phyloP scores from a whole-genome alignment of 345 rosid genomes.

The Eutrema japonicum region DNA sequence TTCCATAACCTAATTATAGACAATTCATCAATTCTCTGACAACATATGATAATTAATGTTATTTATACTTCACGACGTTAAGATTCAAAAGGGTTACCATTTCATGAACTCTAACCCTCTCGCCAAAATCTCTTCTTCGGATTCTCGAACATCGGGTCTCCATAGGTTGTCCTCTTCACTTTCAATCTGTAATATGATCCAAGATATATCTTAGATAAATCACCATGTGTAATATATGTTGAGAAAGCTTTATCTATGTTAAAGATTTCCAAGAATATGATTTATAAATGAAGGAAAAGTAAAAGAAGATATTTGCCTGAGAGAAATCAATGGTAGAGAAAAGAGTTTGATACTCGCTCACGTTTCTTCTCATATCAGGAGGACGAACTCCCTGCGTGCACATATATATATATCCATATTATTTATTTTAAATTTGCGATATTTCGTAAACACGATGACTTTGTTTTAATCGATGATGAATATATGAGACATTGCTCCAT shows the following conservation, averaged over 20 bases:
- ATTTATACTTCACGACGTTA: background rate
- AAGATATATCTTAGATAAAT: constrained; percentile 3
- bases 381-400: constrained; percentile 69
- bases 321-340: constrained; percentile 78
- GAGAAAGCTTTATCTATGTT: background rate
- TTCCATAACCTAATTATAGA: constrained; percentile 43
- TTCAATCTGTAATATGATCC: constrained; percentile 37
- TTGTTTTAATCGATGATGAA: background rate
- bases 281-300: constrained; percentile 1
- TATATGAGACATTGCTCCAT: background rate
- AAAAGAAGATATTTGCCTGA: constrained; percentile 48
- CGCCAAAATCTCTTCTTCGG: constrained; percentile 41
- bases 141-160: constrained; percentile 46
- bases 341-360: constrained; percentile 53
- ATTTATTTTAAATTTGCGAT: background rate
- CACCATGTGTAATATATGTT: constrained; percentile 1
- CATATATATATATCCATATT: constrained; percentile 12
- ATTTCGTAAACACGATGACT: background rate
- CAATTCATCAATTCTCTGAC: background rate
- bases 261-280: constrained; percentile 12
- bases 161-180: constrained; percentile 47
- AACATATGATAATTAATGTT: background rate
- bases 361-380: constrained; percentile 70
- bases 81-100: constrained; percentile 34
- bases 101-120: constrained; percentile 49